Evolutionary conservation across 495 filamentous ascomycete genomes (phyloP).

Genomic region (Haplographium delicatum): DNA sequence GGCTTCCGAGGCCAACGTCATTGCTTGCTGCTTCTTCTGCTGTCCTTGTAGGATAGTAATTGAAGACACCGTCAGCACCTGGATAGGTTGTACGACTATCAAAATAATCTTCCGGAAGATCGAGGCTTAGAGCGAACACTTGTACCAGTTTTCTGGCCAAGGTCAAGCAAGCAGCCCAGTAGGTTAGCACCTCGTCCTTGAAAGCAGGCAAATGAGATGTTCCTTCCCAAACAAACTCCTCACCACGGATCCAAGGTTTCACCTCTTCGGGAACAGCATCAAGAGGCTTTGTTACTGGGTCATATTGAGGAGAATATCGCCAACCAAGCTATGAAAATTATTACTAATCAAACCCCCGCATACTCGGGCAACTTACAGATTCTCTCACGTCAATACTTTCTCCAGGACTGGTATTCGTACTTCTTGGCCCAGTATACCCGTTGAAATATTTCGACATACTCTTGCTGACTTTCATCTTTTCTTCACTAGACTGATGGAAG

Average conservation of each 20-base stretch:
- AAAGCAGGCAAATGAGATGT: conserved; percentile 44
- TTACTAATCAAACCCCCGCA: background rate
- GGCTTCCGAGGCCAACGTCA: conserved; percentile 46
- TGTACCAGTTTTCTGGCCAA: conserved; percentile 43
- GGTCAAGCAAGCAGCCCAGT: conserved; percentile 41
- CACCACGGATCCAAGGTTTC: conserved; percentile 32
- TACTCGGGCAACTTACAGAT: conserved; percentile 5
- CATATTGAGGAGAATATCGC: conserved; percentile 41
- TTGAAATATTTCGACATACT: conserved; percentile 25
- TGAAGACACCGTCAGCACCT: conserved; percentile 44
- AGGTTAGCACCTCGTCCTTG: conserved; percentile 39
- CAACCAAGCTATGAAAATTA: conserved; percentile 16
- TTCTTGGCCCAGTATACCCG: conserved; percentile 27
- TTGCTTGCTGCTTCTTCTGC: conserved; percentile 26
- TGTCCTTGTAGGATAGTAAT: conserved; percentile 43
- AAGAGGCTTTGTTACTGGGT: conserved; percentile 36
- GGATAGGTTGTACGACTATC: conserved; percentile 45
- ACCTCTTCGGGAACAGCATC: conserved; percentile 31
- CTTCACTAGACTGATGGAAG: conserved; percentile 37
- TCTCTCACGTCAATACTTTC: conserved; percentile 26
- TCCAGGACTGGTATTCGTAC: conserved; percentile 20
- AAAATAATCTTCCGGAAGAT: conserved; percentile 46
- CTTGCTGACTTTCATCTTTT: conserved; percentile 33
- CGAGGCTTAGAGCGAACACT: conserved; percentile 45
- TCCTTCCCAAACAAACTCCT: conserved; percentile 44